These are phyloP conservation scores for Skeletonema menzelii DNA, from an alignment of 108 stramenopile genomes.

Conservation along the genomic window DNA sequence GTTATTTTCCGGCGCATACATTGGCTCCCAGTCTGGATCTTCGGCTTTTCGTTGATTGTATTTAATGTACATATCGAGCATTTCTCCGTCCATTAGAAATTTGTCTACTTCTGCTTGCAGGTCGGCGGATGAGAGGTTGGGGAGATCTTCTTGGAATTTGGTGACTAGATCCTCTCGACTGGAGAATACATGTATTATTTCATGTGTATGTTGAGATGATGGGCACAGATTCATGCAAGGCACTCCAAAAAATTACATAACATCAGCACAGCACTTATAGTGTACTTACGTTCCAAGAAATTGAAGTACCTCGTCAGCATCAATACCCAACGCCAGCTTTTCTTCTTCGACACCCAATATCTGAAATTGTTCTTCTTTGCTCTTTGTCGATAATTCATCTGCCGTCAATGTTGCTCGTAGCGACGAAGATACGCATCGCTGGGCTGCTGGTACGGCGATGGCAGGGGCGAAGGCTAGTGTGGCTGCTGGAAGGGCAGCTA, in stretches of 20 bases:
- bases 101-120: conserved; percentile 63
- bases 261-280: background rate
- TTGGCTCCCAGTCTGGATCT: conserved; percentile 56
- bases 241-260: background rate
- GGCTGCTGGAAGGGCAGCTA: background rate
- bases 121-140: conserved; percentile 38
- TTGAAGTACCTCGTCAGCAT: conserved; percentile 68
- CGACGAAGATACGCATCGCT: background rate
- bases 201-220: background rate
- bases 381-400: conserved; percentile 20
- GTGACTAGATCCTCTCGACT: conserved; percentile 68
- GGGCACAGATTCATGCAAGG: background rate
- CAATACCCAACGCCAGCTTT: conserved; percentile 76
- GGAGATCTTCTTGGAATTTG: conserved; percentile 69
- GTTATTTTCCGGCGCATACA: conserved; percentile 26
- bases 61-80: conserved; percentile 68
- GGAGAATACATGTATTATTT: conserved; percentile 5
- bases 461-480: background rate
- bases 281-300: conserved; percentile 81
- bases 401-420: conserved; percentile 24
- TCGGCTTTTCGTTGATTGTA: conserved; percentile 61
- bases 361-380: conserved; percentile 18
- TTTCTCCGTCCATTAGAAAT: conserved; percentile 82
- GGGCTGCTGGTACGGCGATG: background rate
- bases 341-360: conserved; percentile 43